These are phyloP conservation scores for Colletotrichum orbiculare DNA, from an alignment of 2,329 filamentous ascomycete genomes.

Conservation along the genomic window DNA sequence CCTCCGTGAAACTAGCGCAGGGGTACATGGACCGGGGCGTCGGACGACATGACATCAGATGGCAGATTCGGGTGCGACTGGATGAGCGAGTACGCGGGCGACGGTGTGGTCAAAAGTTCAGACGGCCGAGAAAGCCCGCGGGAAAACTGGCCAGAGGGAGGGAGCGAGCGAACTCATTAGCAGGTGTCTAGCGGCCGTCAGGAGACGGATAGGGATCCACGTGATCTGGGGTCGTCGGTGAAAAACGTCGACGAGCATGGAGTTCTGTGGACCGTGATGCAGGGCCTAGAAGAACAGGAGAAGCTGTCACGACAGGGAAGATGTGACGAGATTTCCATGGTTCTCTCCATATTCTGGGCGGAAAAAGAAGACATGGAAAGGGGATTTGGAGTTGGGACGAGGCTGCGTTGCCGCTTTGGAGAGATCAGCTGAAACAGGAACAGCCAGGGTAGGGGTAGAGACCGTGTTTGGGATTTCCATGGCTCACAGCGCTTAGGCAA, in stretches of 20 bases:
- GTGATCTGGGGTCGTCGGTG: constrained; percentile 21
- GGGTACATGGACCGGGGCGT: constrained; percentile 19
- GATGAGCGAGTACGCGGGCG: background rate
- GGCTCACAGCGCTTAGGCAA: background rate
- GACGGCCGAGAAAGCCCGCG: constrained; percentile 21
- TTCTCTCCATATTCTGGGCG: background rate
- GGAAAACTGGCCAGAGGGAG: constrained; percentile 10
- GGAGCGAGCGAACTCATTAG: background rate
- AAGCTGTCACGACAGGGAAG: too few species aligned
- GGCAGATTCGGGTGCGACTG: constrained; percentile 6
- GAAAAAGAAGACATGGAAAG: constrained; percentile 4
- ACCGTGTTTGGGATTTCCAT: constrained; percentile 17
- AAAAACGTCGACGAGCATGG: constrained; percentile 12
- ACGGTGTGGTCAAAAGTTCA: background rate
- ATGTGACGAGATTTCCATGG: background rate
- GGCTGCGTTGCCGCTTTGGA: constrained; percentile 24
- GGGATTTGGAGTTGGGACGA: constrained; percentile 16
- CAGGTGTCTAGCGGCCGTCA: background rate
- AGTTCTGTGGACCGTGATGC: background rate
- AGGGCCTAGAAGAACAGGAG: too few species aligned
- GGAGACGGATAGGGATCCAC: constrained; percentile 1
- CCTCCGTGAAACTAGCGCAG: constrained; percentile 29
- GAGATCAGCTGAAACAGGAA: constrained; percentile 36
- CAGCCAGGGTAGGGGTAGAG: constrained; percentile 15
- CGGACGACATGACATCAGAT: constrained; percentile 32